A percentile compares a stretch with the other conserved stretches of the same genome.
Evolutionary conservation across 225 moss, liverwort and hornwort genomes (phyloP).

Genomic region (Marchantia paleacea): DNA sequence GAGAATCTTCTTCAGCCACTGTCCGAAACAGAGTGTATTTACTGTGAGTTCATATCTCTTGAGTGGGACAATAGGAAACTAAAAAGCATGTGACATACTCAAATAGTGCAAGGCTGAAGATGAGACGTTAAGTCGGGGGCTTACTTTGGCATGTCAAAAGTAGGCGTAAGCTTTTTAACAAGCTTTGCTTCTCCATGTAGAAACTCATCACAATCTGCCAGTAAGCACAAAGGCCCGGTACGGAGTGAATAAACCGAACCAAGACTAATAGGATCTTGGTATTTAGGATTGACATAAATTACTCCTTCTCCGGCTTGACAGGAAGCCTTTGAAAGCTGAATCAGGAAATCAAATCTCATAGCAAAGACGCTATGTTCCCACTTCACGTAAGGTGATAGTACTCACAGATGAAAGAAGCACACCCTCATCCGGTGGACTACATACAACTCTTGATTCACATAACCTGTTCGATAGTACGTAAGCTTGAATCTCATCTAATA

Average conservation of each 20-base stretch:
- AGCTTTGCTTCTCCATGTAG: constrained; percentile 84
- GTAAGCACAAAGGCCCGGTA: background rate
- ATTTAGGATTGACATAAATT: background rate
- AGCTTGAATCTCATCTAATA: constrained; percentile 87
- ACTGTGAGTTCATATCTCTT: background rate
- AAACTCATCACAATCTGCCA: constrained; percentile 77
- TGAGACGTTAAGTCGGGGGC: background rate
- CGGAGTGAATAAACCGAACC: background rate
- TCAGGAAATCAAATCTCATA: background rate
- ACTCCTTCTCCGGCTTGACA: background rate
- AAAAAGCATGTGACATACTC: background rate
- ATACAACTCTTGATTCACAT: constrained; percentile 51
- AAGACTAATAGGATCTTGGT: background rate
- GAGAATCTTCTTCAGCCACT: constrained; percentile 85
- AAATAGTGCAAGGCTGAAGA: background rate
- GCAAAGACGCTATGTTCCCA: background rate
- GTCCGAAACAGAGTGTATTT: background rate
- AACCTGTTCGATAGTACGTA: constrained; percentile 76
- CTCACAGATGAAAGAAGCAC: constrained; percentile 70
- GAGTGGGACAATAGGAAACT: background rate
- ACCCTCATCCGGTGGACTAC: constrained; percentile 49
- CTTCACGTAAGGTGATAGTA: background rate
- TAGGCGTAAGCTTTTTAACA: constrained; percentile 75
- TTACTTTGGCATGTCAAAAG: constrained; percentile 78
- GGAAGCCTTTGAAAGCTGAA: background rate